These are phyloP conservation scores for Alopecurus myosuroides DNA, from an alignment of 176 grass and related monocot genomes.

Conservation along the genomic window DNA sequence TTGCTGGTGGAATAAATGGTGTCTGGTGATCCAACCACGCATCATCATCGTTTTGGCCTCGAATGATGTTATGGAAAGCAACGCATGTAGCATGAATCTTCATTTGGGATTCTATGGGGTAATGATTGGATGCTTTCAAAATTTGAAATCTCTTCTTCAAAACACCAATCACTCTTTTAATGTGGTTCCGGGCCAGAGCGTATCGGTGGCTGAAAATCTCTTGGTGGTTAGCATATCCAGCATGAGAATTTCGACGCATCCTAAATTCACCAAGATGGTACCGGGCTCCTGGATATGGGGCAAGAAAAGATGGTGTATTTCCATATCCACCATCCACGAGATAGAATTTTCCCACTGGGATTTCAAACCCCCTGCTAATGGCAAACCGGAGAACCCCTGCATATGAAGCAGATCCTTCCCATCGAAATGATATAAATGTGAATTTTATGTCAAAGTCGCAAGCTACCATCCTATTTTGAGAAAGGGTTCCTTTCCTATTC, in stretches of 20 bases:
- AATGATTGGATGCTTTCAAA: background rate
- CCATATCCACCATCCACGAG: background rate
- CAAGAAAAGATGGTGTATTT: background rate
- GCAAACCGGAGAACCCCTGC: no score
- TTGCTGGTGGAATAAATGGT: no score
- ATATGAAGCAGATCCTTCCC: no score
- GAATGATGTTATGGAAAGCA: background rate
- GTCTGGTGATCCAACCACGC: background rate
- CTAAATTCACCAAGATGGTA: background rate
- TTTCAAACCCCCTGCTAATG: background rate
- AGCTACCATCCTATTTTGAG: no score
- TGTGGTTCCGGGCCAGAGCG: background rate
- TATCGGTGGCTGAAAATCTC: background rate
- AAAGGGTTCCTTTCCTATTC: no score
- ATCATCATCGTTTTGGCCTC: background rate
- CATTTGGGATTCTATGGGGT: background rate
- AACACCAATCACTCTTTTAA: background rate
- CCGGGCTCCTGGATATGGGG: background rate
- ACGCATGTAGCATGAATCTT: background rate
- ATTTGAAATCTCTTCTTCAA: background rate
- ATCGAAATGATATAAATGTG: no score
- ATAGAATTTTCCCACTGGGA: background rate
- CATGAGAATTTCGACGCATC: background rate
- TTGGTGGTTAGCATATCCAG: background rate
- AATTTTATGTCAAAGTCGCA: no score